A percentile compares a stretch with the other conserved stretches of the same genome.
These are phyloP conservation scores for Trametes polyzona DNA, from an alignment of 1,284 basidiomycete species.

Conservation along the genomic window DNA sequence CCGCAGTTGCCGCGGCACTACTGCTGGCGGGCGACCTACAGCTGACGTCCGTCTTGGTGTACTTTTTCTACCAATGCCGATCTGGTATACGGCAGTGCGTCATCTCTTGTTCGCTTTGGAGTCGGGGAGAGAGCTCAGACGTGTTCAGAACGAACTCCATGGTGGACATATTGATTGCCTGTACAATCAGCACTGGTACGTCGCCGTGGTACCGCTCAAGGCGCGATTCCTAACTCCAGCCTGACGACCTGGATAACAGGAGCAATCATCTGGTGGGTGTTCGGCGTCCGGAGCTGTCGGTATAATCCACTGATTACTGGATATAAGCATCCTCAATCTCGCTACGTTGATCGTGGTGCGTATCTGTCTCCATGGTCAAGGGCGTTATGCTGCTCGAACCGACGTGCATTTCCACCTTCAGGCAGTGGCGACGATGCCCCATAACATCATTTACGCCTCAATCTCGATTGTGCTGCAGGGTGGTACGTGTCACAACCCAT, in stretches of 20 bases:
- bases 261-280: not conserved
- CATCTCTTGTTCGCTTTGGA: not conserved
- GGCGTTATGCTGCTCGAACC: not conserved
- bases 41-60: constrained; percentile 1
- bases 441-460: not conserved
- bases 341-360: no score
- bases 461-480: not conserved
- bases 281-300: not conserved
- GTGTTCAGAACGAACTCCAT: not conserved
- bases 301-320: no score
- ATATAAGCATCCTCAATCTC: no score
- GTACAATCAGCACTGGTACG: not conserved
- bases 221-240: no score
- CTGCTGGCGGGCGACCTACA: constrained; percentile 3
- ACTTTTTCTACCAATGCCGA: not conserved
- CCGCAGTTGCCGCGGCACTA: not conserved
- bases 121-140: not conserved
- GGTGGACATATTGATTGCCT: not conserved
- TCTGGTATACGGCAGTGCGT: not conserved
- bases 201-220: not conserved
- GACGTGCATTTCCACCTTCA: not conserved
- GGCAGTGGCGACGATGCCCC: no score
- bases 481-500: not conserved
- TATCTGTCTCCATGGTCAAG: no score
- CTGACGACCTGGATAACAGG: not conserved